Base-by-base conservation (phyloP, 164 flowering plant species). In the Annona cherimola region DNA sequence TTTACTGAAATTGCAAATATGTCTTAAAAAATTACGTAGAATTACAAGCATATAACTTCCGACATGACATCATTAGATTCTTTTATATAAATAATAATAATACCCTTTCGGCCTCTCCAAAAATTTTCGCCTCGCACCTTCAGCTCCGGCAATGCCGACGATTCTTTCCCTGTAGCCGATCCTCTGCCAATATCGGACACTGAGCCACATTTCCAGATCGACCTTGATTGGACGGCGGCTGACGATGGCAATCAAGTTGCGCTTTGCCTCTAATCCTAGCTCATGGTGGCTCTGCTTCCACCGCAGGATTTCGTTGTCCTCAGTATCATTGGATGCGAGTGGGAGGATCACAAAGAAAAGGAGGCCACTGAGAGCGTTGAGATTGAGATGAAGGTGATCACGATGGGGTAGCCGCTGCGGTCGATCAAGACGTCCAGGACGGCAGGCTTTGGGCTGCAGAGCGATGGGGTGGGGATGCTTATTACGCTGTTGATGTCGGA, bases 211-310 rank as follows among this genome's bases (percentile, higher is more conserved):
- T 81, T 85, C 66, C 80, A 86, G 62, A 83, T 96, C 46, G 94
- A 92, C n/a, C 77, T 96, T 60, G 99, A 92, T 20, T 96, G 99
- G 99, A 82, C 86, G 18, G 85, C 93, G 1, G 94, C 90, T 2
- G 99, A 96, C 16, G 98, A 92, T 59, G 99, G 93, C 79, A 98
- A 96, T 71, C 98, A 93, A 84, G 89, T 89, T 68, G 97, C 96
- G 20, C 78, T 96, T 69, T 78, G 88, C 81, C 83, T 96, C 62
- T 97, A 92, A 78, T 93, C 98, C 61, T 94, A 96, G 85, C 83
- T 96, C 16, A 93, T 92, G 97, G 97, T 96, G 67, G 97, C 97
- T 45, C 74, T 89, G 72, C 99, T 98, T 1, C 68, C 83, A 61
- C 97, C 97, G 43, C 92, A 85, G 44, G 99, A 96, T 68, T 67